Conservation (phyloP, 768 basidiomycete genomes). For the Termitomyces sp. region DNA sequence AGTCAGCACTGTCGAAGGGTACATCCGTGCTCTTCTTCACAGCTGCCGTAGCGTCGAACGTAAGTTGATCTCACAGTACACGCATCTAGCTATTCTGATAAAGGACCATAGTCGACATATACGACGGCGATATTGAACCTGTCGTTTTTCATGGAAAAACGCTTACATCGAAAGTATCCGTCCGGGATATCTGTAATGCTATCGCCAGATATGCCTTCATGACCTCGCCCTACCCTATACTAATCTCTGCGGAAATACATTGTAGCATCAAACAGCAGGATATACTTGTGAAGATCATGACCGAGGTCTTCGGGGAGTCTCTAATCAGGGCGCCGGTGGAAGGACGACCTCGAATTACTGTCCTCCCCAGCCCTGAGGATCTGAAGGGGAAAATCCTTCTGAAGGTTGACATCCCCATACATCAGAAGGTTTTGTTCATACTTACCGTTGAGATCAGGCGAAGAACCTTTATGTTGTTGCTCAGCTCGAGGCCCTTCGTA, state of each 20-base stretch:
- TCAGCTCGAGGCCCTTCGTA: conserved; percentile 53
- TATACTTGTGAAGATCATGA: conserved; percentile 71
- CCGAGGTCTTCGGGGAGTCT: conserved; percentile 34
- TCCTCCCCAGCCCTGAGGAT: conserved; percentile 80
- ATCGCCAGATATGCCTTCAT: conserved; percentile 89
- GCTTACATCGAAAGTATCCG: conserved; percentile 74
- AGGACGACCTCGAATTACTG: conserved; percentile 37
- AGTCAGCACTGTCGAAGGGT: conserved; percentile 85
- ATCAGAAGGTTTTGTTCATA: background rate
- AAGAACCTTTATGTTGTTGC: conserved; percentile 60
- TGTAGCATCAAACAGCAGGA: conserved; percentile 79
- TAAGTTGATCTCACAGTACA: conserved; percentile 30
- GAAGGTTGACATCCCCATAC: conserved; percentile 46
- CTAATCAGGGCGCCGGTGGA: conserved; percentile 36
- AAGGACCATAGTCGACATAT: conserved; percentile 71
- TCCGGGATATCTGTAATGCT: conserved; percentile 77
- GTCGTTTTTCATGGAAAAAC: conserved; percentile 88
- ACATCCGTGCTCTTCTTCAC: conserved; percentile 85
- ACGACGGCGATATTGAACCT: conserved; percentile 82
- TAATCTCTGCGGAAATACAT: conserved; percentile 92
- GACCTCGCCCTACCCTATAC: conserved; percentile 84
- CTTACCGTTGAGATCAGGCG: conserved; percentile 32
- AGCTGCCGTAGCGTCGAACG: conserved; percentile 93
- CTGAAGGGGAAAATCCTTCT: conserved; percentile 75
- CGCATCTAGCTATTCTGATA: background rate